These are phyloP conservation scores for Sphaerulina vaccinii DNA, from an alignment of 2,329 filamentous ascomycete species.

Conservation along the genomic window DNA sequence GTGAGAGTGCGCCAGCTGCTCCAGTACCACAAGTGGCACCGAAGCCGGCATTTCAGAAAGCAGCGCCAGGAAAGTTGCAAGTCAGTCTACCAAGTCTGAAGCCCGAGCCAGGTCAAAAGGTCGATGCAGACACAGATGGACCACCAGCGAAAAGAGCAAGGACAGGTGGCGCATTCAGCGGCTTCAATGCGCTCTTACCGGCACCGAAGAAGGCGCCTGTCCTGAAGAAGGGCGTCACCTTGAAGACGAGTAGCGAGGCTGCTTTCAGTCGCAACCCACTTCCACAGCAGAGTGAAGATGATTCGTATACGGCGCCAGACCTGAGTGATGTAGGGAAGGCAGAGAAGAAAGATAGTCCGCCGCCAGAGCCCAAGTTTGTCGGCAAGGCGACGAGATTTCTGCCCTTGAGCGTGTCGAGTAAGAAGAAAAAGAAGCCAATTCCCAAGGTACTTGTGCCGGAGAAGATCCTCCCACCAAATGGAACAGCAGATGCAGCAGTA, in stretches of 20 bases:
- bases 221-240: slow-evolving; percentile 60
- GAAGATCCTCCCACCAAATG: slow-evolving; percentile 6
- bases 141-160: slow-evolving; percentile 72
- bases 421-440: slow-evolving; percentile 65
- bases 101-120: slow-evolving; percentile 39
- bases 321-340: slow-evolving; percentile 31
- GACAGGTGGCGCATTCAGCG: slow-evolving; percentile 66
- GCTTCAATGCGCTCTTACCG: slow-evolving; percentile 83
- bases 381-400: slow-evolving; percentile 86
- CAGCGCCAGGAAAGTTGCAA: slow-evolving; percentile 71
- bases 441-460: slow-evolving; percentile 16
- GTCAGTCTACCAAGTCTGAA: slow-evolving; percentile 68
- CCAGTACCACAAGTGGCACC: slow-evolving; percentile 33
- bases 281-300: slow-evolving; percentile 40
- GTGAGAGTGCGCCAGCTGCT: slow-evolving; percentile 35
- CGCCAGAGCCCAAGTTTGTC: slow-evolving; percentile 64
- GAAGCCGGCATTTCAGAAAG: slow-evolving; percentile 39
- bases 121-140: slow-evolving; percentile 45
- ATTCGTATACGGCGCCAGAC: slow-evolving; percentile 15
- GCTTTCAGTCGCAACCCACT: slow-evolving; percentile 71
- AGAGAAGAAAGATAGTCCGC: slow-evolving; percentile 41
- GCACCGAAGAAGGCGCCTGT: slow-evolving; percentile 65
- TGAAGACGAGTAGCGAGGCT: slow-evolving; percentile 81
- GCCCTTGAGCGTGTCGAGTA: slow-evolving; percentile 79
- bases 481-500: neutral